Conservation (phyloP, 768 basidiomycete species). For the Ramaria sp. region DNA sequence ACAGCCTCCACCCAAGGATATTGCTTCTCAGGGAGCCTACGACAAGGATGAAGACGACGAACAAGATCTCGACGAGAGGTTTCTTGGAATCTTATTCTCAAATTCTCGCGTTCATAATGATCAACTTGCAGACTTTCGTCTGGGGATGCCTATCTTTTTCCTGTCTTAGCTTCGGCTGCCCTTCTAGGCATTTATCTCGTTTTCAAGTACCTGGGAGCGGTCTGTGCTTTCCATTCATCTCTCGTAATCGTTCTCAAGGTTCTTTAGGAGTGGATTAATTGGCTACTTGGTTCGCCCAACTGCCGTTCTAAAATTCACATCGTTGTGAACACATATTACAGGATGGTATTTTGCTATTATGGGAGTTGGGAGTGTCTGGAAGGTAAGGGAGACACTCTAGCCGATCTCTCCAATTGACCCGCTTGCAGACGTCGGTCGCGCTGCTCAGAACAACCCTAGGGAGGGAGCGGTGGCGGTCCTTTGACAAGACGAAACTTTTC, state of each 20-base stretch:
- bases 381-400: conserved; percentile 29
- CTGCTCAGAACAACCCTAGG: conserved; percentile 41
- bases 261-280: conserved; percentile 64
- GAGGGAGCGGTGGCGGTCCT: conserved; percentile 43
- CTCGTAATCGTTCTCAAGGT: conserved; percentile 12
- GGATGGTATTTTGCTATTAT: conserved; percentile 60
- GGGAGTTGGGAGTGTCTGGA: conserved; percentile 59
- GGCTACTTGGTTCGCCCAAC: conserved; percentile 39
- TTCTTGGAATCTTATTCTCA: conserved; percentile 21
- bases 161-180: conserved; percentile 62
- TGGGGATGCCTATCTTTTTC: conserved; percentile 65
- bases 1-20: conserved; percentile 5
- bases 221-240: background rate
- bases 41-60: conserved; percentile 30
- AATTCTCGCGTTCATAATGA: conserved; percentile 27
- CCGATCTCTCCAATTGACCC: background rate
- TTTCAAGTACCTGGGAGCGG: conserved; percentile 59
- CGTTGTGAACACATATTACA: conserved; percentile 8
- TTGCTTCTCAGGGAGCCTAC: background rate
- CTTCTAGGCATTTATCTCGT: conserved; percentile 60
- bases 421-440: conserved; percentile 37
- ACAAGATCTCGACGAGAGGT: conserved; percentile 43
- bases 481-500: conserved; percentile 32
- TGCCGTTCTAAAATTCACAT: background rate
- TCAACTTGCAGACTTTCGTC: conserved; percentile 58